Evolutionary conservation across 306 rosid species (phyloP), one percentile per base, ranked within the genome.

Genomic region (Mucuna pruriens): DNA sequence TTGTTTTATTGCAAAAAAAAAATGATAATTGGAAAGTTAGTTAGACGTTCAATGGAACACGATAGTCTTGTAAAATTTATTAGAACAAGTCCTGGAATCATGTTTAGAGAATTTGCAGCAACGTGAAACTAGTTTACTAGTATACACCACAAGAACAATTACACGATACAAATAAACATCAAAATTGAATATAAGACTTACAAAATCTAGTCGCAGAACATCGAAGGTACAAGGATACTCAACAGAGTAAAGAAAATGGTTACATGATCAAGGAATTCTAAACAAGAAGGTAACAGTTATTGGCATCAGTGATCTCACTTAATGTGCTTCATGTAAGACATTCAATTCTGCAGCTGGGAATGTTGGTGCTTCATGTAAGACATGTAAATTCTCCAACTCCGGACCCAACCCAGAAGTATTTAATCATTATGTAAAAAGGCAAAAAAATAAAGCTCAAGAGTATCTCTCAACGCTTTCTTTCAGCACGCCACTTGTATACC

Each of bases 401-500:
- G 31, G 62, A 31, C 38, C n/a, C 63, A 58, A 76, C 11, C 71
- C 46, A 3, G 23, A 68, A 68, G 54, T 31, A 44, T n/a, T 33
- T 58, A 23, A 68, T 68, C 61, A 19, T 16, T 20, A 76, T 60
- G 60, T 44, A n/a, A 42, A 44, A 22, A 0, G 67, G 16, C 52
- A n/a, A 19, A 26, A 60, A 40, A n/a, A n/a, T n/a, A n/a, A n/a
- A n/a, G n/a, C n/a, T n/a, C n/a, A n/a, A n/a, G n/a, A n/a, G n/a
- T n/a, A n/a, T n/a, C n/a, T 44, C 40, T 82, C 83, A 94, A 9
- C 90, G 90, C 79, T 92, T 94, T 48, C 94, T 90, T 85, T 92
- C 98, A 34, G 89, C 61, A 74, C 90, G 84, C 98, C 97, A 95
- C 75, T 89, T 95, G 91, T 80, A 90, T 40, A 89, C 93, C 0